Base-by-base conservation (phyloP, 495 filamentous ascomycete species). In the Beverwykella pulmonaria region DNA sequence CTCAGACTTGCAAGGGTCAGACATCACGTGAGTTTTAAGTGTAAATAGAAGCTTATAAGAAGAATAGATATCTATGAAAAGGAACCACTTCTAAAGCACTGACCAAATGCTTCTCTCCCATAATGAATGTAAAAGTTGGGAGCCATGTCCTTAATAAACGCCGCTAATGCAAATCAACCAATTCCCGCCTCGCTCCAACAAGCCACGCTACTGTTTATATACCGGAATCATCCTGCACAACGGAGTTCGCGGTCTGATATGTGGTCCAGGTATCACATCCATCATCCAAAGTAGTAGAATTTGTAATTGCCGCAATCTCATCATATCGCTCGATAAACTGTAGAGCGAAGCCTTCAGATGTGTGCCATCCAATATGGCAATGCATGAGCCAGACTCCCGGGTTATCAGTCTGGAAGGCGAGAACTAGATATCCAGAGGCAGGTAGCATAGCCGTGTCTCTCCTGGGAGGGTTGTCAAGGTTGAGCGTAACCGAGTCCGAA, bases 311-410 rank as follows among this genome's bases (percentile, higher is more conserved):
- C 3, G 53, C 34, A 50, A 67, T 60, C 23, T 67, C 57, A 25
- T 41, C 44, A 46, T 46, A 27, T 15, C 57, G 44, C 57, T 67
- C 63, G 5, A 58, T 36, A 23, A 67, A 67, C 36, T 67, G 63
- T 19, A 67, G 12, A 4, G 47, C 63, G 47, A 67, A 52, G 1
- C 56, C 55, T 22, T 52, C 46, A 36, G 26, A 41, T 39, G 65
- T 62, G 29, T 68, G 65, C 57, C 59, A 68, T 12, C 57, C 65
- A 53, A 68, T 68, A 39, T 68, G 65, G 39, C 65, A 65, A 25
- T 65, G 62, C 19, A 65, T 29, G n/a, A 65, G 53, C 63, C 63
- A 67, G 2, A 36, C 57, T 7, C 65, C 65, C 1, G 65, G 65
- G 32, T 68, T 68, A 52, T 68, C 65, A 1, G 58, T 68, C 58